Percentiles rank a stretch among this genome's conserved stretches.
These are phyloP conservation scores for Solanum habrochaites DNA, from an alignment of 257 asterid genomes.

Conservation along the genomic window DNA sequence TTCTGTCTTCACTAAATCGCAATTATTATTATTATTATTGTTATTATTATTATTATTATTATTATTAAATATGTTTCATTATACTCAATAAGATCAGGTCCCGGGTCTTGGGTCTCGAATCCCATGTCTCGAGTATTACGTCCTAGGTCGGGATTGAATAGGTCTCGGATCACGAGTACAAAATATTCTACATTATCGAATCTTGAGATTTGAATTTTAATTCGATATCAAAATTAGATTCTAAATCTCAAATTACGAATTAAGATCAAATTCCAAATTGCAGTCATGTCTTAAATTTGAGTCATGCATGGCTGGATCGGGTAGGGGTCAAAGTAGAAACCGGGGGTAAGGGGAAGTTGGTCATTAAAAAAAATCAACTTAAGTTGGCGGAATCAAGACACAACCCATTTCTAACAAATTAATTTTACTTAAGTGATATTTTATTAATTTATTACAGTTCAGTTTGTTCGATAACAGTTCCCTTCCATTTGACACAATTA, in stretches of 20 bases:
- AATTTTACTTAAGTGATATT: too few species aligned
- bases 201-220: neutral
- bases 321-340: too few species aligned
- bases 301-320: rapidly evolving
- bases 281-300: too few species aligned
- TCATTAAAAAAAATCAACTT: too few species aligned
- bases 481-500: neutral
- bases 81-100: neutral
- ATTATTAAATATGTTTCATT: neutral
- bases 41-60: too few species aligned
- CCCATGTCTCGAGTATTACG: neutral
- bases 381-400: neutral
- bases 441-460: too few species aligned
- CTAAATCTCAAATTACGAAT: too few species aligned
- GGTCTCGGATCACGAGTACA: neutral
- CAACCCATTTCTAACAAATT: neutral
- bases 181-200: neutral
- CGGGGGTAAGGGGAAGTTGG: too few species aligned
- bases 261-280: rapidly evolving
- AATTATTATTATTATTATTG: too few species aligned
- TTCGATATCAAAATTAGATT: rapidly evolving
- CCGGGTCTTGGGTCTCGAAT: neutral
- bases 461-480: too few species aligned
- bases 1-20: neutral
- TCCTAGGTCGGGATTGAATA: neutral